phyloP scores from a whole-genome alignment of 139 green algal genomes.

The Picochlorum sp. region DNA sequence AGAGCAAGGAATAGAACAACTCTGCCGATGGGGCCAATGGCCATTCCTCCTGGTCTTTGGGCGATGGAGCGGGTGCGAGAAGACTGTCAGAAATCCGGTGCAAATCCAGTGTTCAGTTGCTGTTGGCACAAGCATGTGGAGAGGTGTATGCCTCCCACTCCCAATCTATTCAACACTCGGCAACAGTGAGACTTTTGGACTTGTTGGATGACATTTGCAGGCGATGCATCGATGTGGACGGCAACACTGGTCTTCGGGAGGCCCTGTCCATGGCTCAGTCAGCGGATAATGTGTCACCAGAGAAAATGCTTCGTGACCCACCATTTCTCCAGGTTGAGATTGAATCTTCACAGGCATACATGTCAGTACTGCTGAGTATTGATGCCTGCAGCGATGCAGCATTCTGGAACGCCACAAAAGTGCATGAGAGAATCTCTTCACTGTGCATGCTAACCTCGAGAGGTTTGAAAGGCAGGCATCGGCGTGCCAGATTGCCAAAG shows the following conservation, averaged over 20 bases:
- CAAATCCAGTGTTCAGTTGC: conserved; percentile 70
- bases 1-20: conserved; percentile 7
- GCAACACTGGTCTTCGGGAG: conserved; percentile 50
- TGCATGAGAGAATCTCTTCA: conserved; percentile 35
- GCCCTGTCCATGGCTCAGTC: conserved; percentile 55
- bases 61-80: conserved; percentile 58
- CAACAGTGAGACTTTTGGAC: conserved; percentile 52
- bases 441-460: conserved; percentile 59
- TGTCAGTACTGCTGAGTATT: conserved; percentile 51
- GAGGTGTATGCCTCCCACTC: conserved; percentile 53
- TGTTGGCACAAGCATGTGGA: conserved; percentile 58
- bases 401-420: conserved; percentile 17
- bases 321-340: conserved; percentile 86
- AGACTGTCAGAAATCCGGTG: conserved; percentile 65
- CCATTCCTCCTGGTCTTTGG: conserved; percentile 38
- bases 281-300: conserved; percentile 41
- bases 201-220: conserved; percentile 47
- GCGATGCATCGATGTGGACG: conserved; percentile 60
- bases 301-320: conserved; percentile 65
- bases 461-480: conserved; percentile 41
- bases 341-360: conserved; percentile 74
- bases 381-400: conserved; percentile 9
- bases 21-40: conserved; percentile 2
- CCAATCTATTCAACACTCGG: conserved; percentile 18
- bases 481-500: conserved; percentile 11